These are phyloP conservation scores for Penstemon newberryi DNA, from an alignment of 257 asterid genomes.

Conservation along the genomic window DNA sequence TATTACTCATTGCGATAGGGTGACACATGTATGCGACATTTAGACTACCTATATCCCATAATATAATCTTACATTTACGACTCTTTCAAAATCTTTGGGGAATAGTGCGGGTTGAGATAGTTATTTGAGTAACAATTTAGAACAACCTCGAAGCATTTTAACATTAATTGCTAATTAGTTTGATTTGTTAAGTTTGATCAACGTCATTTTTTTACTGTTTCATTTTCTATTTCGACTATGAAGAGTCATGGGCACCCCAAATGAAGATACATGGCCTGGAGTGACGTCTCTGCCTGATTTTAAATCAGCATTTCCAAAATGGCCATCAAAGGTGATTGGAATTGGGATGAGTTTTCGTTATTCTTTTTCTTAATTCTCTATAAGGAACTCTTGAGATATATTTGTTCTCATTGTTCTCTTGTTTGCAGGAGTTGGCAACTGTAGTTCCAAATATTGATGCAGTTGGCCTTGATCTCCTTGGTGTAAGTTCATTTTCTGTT, in stretches of 20 bases:
- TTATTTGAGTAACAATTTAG: background rate
- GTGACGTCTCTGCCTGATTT: conserved; percentile 93
- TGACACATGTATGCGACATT: background rate
- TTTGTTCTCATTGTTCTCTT: conserved; percentile 18
- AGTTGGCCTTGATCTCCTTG: conserved; percentile 80
- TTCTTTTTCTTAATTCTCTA: background rate
- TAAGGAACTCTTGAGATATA: conserved; percentile 15
- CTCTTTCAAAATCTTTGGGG: background rate
- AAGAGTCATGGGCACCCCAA: conserved; percentile 96
- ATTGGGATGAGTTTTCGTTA: background rate
- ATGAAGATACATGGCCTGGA: conserved; percentile 93
- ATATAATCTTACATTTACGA: background rate
- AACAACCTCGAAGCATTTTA: background rate
- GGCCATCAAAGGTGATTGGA: conserved; percentile 71
- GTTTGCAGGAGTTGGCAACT: conserved; percentile 70
- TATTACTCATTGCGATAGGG: background rate
- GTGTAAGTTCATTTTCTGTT: conserved; percentile 52
- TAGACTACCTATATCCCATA: background rate
- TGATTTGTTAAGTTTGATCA: conserved; percentile 5
- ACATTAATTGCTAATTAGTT: background rate
- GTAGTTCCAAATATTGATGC: conserved; percentile 76
- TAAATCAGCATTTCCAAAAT: conserved; percentile 80
- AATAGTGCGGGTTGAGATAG: background rate
- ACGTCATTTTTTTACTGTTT: conserved; percentile 20
- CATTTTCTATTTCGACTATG: conserved; percentile 25